Conservation (phyloP, 2,329 filamentous ascomycete species). For the Cyphellophora europaea region DNA sequence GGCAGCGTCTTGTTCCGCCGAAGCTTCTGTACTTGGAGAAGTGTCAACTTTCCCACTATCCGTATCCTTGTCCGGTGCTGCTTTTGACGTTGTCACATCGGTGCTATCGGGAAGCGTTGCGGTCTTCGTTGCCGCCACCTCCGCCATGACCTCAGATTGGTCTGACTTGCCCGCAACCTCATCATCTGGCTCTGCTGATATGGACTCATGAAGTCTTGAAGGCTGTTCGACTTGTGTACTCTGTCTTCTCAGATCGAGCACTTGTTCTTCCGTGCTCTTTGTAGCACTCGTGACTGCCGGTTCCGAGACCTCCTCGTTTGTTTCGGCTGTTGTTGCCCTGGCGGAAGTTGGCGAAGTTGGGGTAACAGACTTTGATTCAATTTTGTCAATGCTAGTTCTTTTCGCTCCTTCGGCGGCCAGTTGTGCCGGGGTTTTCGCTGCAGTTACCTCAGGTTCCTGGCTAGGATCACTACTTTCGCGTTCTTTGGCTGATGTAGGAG, state of each 20-base stretch:
- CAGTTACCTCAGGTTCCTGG: constrained; percentile 9
- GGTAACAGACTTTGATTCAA: constrained; percentile 3
- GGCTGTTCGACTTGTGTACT: constrained; percentile 10
- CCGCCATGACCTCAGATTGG: too few species aligned
- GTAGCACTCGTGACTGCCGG: constrained; percentile 1
- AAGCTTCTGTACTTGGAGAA: too few species aligned
- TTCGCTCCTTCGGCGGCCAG: constrained; percentile 15
- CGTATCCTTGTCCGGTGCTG: too few species aligned
- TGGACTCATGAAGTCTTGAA: constrained; percentile 11
- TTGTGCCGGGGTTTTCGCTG: constrained; percentile 15
- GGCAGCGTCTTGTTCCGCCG: too few species aligned
- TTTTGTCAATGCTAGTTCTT: constrained; percentile 17
- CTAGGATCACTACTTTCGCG: neutral
- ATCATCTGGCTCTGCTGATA: constrained; percentile 5
- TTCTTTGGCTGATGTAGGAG: neutral
- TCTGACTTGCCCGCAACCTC: too few species aligned
- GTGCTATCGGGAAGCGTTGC: too few species aligned
- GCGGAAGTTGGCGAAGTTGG: constrained; percentile 4
- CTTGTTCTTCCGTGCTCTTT: constrained; percentile 12
- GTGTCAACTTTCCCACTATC: too few species aligned
- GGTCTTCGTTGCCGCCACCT: too few species aligned
- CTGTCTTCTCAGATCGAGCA: constrained; percentile 10
- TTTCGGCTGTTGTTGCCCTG: constrained; percentile 10
- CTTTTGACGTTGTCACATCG: too few species aligned
- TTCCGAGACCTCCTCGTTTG: constrained; percentile 1